Conservation (phyloP, 305 asterid species). For the Fraxinus baroniana region DNA sequence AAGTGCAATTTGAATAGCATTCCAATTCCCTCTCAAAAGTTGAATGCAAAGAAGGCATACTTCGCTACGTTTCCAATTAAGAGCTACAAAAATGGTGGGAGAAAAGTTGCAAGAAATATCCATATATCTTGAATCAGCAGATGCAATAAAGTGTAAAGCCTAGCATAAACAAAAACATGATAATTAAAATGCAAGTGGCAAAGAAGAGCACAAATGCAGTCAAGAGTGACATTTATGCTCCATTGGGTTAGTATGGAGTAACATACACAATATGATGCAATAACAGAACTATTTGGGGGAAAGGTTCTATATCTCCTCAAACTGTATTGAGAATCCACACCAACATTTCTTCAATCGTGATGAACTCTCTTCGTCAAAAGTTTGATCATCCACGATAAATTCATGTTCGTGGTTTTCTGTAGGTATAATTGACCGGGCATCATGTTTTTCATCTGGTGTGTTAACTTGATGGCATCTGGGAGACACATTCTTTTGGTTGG, state of each 20-base stretch:
- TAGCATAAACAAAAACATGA: not conserved
- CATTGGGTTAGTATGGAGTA: not conserved
- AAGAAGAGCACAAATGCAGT: not conserved
- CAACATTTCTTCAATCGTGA: constrained; percentile 52
- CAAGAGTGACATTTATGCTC: not conserved
- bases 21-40: not conserved
- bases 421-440: constrained; percentile 18
- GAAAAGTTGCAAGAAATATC: not conserved
- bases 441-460: constrained; percentile 19
- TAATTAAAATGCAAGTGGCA: not conserved
- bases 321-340: constrained; percentile 81
- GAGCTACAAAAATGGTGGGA: not conserved
- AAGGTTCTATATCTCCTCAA: constrained; percentile 57
- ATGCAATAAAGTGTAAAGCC: not conserved
- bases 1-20: not conserved
- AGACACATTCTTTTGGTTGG: constrained; percentile 25
- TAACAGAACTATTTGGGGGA: not conserved
- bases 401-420: constrained; percentile 63
- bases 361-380: constrained; percentile 45
- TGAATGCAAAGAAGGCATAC: not conserved
- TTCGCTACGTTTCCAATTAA: not conserved
- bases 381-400: constrained; percentile 48
- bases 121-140: not conserved
- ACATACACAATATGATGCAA: not conserved
- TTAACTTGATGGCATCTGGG: constrained; percentile 28